Base-by-base conservation (phyloP, 345 rosid species). In the Litchi chinensis region DNA sequence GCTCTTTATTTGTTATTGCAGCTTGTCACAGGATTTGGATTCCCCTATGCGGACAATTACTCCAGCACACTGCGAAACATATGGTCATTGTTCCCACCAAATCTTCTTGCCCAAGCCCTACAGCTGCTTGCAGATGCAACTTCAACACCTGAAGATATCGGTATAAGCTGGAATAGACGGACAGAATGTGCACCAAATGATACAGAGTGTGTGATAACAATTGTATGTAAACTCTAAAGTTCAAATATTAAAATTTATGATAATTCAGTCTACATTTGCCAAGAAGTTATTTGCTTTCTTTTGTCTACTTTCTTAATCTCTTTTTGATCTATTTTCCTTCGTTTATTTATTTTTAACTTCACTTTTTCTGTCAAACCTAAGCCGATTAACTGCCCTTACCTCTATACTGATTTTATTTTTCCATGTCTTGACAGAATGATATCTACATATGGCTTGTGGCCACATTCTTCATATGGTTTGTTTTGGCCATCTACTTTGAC, bases 1-100 rank as follows among this genome's bases (percentile, higher is more conserved):
- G 46, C 76, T 68, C 57, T 75, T 69, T 22, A n/a, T 37, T 69
- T 72, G 26, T 77, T 64, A 19, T 68, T 82, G 70, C 93, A 93
- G 98, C 77, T 89, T 76, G 87, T 88, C 54, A 87, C 97, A 16
- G n/a, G 72, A 39, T 70, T 1, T 70, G 97, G 96, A 67, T 92
- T 91, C 81, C 95, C 98, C 32, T 95, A 92, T 66, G 80, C 73
- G 43, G n/a, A 63, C 0, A 57, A 18, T 2, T 80, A 67, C 21
- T 75, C 90, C 75, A 41, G 18, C 21, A 56, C 75, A 9, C 52
- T 85, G 57, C 87, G 86, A 78, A 48, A 39, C 77, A 46, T 93
- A 85, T 95, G 93, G 99, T 93, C 97, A 43, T 64, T 95, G 24
- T 95, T 90, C 86, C 96, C 97, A 5, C 99, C 98, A n/a, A 93